Evolutionary conservation across 768 basidiomycete genomes (phyloP), one percentile per base, ranked within the genome.

Genomic region (Lenzites betulinus): DNA sequence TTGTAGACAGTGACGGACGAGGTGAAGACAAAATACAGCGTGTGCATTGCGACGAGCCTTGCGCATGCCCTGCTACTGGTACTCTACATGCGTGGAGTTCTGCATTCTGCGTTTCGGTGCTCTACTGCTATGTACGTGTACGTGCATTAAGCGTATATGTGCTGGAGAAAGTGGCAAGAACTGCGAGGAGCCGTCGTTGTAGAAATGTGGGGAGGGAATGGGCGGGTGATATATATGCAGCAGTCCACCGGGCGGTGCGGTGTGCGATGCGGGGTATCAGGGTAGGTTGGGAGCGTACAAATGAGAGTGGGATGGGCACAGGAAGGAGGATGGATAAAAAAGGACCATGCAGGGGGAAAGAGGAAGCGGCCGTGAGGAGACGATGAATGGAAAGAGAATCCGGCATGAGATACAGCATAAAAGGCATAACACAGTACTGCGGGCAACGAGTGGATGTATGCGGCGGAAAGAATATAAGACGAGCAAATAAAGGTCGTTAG

Each of bases 31-130:
- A 54, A 41, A 55, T 35, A 56, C 18, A 58, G 30, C 30, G 51
- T 41, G 51, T 43, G 56, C 48, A 58, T 46, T 49, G 36, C 18
- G 35, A 41, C 49, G 55, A 35, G 49, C 30, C 20, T 23, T 35
- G 22, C 9, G 25, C 1, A 15, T 18, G 16, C 20, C 20, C 18
- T 51, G 16, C 33, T 36, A n/a, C n/a, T n/a, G 16, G 13, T 51
- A 51, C 51, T 51, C 51, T 51, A 51, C 51, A 51, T 51, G 51
- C 35, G 51, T 33, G 30, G 30, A 33, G 30, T 33, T 33, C 30
- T 33, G 30, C 30, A 11, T 33, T 33, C 30, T 33, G 30, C 30
- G 30, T 33, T n/a, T 33, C 30, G 30, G 44, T 23, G 20, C 23
- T 46, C 20, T 46, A 23, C 44, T 23, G 44, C 44, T 46, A 22